Base-by-base conservation (phyloP, 1,284 basidiomycete species). In the Pulveroboletus ridleyi region DNA sequence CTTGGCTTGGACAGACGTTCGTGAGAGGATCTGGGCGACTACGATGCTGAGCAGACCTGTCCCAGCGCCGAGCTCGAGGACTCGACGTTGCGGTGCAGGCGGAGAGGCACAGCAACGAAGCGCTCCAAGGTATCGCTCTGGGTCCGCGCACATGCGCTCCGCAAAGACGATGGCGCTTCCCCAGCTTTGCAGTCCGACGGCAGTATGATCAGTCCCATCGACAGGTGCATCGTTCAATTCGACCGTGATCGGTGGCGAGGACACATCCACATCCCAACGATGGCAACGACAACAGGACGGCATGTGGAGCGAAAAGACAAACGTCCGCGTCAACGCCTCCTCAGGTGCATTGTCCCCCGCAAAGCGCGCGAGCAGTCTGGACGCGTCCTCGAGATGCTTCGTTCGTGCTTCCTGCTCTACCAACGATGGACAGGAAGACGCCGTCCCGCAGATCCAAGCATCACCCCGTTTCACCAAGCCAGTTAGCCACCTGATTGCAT, bases 161-260 rank as follows among this genome's bases (percentile, higher is more conserved):
- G 89, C 89, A 29, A 97, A 84, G 25, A 94, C 78, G 70, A 95
- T 93, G 6, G 91, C 87, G 68, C 89, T 89, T 7, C 89, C 94
- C 94, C 95, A 96, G 68, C 92, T 95, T 77, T 96, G 95, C 47
- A 96, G 82, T 4, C 95, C 94, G 56, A 95, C 94, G 18, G 86
- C 87, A 15, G 92, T 91, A 75, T 95, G 92, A 75, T 95, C 94
- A 25, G 83, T 79, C 46, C 77, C 81, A 10, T 85, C 81, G 55
- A 95, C 82, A 3, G 92, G 87, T 6, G 89, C 93, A 72, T 96
- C 94, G 74, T 93, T 92, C 41, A 95, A 81, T 69, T 90, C 85
- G 56, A 95, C 83, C 3, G 73, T 72, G 33, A 89, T 69, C 23
- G 68, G 64, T n/a, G 64, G 52, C 4, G 29, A 23, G 9, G 41